Conservation (phyloP, 345 rosid species). For the Angophora floribunda region DNA sequence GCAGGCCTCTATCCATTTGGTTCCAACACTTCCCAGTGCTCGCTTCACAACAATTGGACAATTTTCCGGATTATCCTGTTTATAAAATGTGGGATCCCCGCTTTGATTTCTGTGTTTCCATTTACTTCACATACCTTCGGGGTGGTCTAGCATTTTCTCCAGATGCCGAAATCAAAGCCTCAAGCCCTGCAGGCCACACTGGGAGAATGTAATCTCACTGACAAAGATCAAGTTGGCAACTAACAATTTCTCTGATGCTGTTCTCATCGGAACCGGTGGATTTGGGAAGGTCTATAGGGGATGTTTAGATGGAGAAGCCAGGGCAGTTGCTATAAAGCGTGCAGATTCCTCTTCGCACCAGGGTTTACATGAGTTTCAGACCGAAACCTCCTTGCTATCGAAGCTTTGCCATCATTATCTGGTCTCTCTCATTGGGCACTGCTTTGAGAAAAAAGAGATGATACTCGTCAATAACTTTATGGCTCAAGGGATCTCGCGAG, state of each 20-base stretch:
- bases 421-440: constrained; percentile 25
- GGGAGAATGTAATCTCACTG: constrained; percentile 13
- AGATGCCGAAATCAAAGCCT: background rate
- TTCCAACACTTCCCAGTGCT: background rate
- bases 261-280: constrained; percentile 21
- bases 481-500: constrained; percentile 9
- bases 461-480: constrained; percentile 31
- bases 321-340: constrained; percentile 28
- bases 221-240: constrained; percentile 15
- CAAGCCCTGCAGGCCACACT: background rate
- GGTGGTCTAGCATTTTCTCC: background rate
- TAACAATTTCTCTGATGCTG: constrained; percentile 4
- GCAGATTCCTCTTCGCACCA: constrained; percentile 18
- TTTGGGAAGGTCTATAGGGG: constrained; percentile 33
- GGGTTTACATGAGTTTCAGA: constrained; percentile 25
- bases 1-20: constrained; percentile 14
- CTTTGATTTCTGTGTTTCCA: background rate
- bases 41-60: background rate
- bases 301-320: constrained; percentile 3
- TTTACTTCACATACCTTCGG: background rate
- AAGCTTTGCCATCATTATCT: constrained; percentile 25
- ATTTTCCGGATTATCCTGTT: background rate
- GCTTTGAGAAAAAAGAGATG: constrained; percentile 26
- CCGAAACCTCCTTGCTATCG: constrained; percentile 31
- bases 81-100: background rate